These are phyloP conservation scores for Pythium oligandrum DNA, from an alignment of 352 stramenopile genomes.

Conservation along the genomic window DNA sequence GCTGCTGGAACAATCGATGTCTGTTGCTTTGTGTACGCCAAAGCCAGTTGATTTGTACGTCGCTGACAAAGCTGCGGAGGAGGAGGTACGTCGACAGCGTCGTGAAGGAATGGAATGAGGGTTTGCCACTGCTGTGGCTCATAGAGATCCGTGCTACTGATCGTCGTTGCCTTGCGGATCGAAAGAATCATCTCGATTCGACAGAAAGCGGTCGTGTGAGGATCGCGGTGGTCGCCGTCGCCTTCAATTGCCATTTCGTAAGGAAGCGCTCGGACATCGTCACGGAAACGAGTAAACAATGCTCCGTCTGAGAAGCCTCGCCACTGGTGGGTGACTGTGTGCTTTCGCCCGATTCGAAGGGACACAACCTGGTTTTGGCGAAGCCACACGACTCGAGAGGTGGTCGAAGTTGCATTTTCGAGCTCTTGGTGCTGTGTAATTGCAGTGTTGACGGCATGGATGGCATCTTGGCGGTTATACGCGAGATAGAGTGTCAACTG, in stretches of 20 bases:
- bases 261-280: too few species aligned
- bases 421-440: neutral
- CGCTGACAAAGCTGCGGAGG: slow-evolving; percentile 18
- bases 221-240: too few species aligned
- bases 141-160: too few species aligned
- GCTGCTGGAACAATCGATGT: too few species aligned
- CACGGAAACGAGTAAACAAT: too few species aligned
- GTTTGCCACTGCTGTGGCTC: slow-evolving; percentile 13
- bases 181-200: neutral
- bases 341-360: neutral
- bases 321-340: neutral
- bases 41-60: slow-evolving; percentile 15
- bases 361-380: neutral
- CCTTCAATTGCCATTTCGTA: too few species aligned
- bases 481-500: slow-evolving; percentile 9
- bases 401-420: neutral
- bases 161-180: slow-evolving; percentile 1
- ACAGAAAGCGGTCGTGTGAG: too few species aligned
- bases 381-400: too few species aligned
- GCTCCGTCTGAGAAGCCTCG: neutral
- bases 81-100: slow-evolving; percentile 5
- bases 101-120: slow-evolving; percentile 23
- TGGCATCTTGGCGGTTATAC: slow-evolving; percentile 5
- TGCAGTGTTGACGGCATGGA: neutral
- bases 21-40: slow-evolving; percentile 11